Evolutionary conservation across 169 alveolate species (phyloP), one percentile per base, ranked within the genome.

Genomic region (Eimeria praecox): DNA sequence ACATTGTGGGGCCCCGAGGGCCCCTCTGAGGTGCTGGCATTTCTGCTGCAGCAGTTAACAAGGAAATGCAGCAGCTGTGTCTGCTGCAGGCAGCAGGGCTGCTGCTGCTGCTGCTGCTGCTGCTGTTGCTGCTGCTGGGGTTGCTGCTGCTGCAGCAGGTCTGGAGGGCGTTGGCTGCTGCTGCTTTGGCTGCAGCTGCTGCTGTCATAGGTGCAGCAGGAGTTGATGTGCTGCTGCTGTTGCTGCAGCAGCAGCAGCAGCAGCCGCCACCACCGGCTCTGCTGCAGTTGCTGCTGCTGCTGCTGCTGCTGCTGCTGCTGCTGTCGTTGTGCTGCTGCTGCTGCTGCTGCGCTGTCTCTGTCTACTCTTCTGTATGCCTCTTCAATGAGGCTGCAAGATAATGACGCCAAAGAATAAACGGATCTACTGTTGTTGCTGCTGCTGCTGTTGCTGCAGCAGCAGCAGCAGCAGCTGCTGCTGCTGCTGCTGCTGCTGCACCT

Each of bases 401-500:
- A 20, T 56, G 66, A 56, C 66, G 27, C 66, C 20, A 56, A 20
- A 56, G 20, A 56, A 20, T 56, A 20, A 56, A 56, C 27, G 20
- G 66, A 20, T n/a, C n/a, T n/a, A n/a, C n/a, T n/a, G n/a, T n/a
- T n/a, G n/a, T n/a, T n/a, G n/a, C n/a, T n/a, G n/a, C 66, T 56
- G 66, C 66, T 56, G 66, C 66, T 56, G 66, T 20, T 56, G 66
- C 66, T 20, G 66, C 66, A 14, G 66, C 66, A 14, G 66, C 66
- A 14, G 66, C 66, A 14, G 66, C 66, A 14, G 66, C 66, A 14
- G 66, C 66, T 56, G 66, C 66, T 56, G 66, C 66, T 56, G 66
- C 66, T 56, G 66, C 66, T 56, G 66, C 66, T 56, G 66, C 66
- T 56, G 66, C 66, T 56, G 66, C 66, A 56, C 80, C 16, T 24